Evolutionary conservation across 2,329 filamentous ascomycete genomes (phyloP).

Genomic region (Alternaria sp.): DNA sequence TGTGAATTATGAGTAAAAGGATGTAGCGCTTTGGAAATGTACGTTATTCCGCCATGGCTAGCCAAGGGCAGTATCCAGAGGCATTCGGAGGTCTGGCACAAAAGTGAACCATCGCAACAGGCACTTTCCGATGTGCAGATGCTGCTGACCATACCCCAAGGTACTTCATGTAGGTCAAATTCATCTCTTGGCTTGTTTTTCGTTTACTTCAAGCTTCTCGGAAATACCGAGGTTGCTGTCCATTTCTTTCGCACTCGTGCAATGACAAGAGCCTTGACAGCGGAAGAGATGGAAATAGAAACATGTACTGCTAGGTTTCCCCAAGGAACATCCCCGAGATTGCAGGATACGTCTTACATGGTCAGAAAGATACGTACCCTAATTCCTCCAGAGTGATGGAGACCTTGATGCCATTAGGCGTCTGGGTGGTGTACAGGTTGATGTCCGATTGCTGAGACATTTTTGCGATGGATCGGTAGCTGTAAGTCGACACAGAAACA

Average conservation of each 20-base stretch:
- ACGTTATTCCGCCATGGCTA: background rate
- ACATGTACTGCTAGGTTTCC: background rate
- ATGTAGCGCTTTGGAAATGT: too few species aligned
- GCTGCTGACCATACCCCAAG: background rate
- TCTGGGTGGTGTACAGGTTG: constrained; percentile 80
- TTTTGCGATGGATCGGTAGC: constrained; percentile 15
- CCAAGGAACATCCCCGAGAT: background rate
- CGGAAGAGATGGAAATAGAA: background rate
- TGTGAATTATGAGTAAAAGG: background rate
- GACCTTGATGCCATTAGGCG: constrained; percentile 89
- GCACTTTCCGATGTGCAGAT: background rate
- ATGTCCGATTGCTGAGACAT: constrained; percentile 63
- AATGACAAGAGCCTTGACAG: background rate
- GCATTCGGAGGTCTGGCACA: background rate
- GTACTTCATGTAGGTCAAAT: too few species aligned
- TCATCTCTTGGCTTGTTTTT: too few species aligned
- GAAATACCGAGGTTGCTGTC: background rate
- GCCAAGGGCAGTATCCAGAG: background rate
- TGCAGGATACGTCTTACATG: background rate
- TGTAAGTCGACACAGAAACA: background rate
- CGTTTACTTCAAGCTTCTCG: background rate
- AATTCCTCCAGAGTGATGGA: constrained; percentile 88
- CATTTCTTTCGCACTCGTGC: background rate
- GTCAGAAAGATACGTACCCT: constrained; percentile 50
- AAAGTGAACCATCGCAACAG: background rate